Evolutionary conservation across 169 alveolate species (phyloP).

Genomic region (Neospora caninum): DNA sequence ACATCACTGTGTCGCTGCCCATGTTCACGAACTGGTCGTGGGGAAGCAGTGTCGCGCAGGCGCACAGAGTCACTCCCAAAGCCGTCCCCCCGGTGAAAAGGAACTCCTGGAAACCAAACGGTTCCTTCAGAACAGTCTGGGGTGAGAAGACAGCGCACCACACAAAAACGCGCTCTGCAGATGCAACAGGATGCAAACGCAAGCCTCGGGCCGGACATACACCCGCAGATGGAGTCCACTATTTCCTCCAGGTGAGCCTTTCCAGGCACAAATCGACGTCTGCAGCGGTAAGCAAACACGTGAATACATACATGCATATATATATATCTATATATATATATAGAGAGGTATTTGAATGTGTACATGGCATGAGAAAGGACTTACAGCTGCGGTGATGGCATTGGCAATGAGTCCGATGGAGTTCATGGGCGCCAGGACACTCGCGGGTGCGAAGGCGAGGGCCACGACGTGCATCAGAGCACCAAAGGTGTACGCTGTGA

Average conservation of each 20-base stretch:
- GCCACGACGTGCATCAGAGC: slow-evolving; percentile 83
- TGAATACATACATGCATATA: neutral
- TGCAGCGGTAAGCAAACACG: neutral
- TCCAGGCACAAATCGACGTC: too few species aligned
- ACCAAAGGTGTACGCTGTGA: slow-evolving; percentile 77
- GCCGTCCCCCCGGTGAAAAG: slow-evolving; percentile 82
- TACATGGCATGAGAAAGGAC: too few species aligned
- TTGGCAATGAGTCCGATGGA: slow-evolving; percentile 84
- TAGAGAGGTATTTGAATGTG: neutral
- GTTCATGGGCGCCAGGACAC: slow-evolving; percentile 86
- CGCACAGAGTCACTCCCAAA: slow-evolving; percentile 83
- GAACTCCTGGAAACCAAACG: slow-evolving; percentile 81
- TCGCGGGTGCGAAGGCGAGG: slow-evolving; percentile 87
- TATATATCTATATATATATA: neutral
- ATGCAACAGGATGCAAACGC: too few species aligned
- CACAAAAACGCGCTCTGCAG: neutral
- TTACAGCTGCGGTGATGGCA: slow-evolving; percentile 84
- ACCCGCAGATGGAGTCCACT: too few species aligned
- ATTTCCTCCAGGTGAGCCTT: too few species aligned
- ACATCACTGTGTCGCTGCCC: slow-evolving; percentile 29
- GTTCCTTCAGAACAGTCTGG: slow-evolving; percentile 76
- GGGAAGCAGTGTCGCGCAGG: slow-evolving; percentile 82
- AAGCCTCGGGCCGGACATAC: too few species aligned
- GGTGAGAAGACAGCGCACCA: neutral
- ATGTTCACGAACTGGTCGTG: slow-evolving; percentile 44